Conservation (phyloP, 140 eudicot species). For the Cichorium intybus region DNA sequence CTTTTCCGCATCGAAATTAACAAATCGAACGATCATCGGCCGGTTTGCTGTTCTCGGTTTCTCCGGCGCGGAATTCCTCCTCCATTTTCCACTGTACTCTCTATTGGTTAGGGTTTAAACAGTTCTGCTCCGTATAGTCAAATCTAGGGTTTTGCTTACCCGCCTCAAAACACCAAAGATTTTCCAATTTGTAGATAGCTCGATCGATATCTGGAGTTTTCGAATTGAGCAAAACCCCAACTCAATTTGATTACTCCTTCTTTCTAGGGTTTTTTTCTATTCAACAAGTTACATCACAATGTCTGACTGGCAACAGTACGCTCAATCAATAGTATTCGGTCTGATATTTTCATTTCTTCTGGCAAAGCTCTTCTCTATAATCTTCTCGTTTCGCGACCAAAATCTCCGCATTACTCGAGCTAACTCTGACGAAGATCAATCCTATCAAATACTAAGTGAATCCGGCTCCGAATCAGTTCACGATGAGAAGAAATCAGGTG, state of each 20-base stretch:
- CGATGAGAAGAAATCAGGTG: conserved; percentile 3
- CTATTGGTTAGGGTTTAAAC: conserved; percentile 12
- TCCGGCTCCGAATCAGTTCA: not conserved
- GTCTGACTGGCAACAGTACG: conserved; percentile 57
- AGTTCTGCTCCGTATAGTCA: not conserved
- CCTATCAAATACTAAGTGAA: not conserved
- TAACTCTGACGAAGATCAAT: not conserved
- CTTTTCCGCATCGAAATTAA: not conserved
- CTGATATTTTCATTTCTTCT: conserved; percentile 57
- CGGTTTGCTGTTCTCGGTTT: conserved; percentile 18
- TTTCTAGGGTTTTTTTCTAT: not conserved
- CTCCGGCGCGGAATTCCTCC: conserved; percentile 12
- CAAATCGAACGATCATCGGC: conserved; percentile 8
- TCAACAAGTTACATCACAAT: conserved; percentile 15
- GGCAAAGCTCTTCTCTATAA: conserved; percentile 63
- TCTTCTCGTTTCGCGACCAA: conserved; percentile 59
- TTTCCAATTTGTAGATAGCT: not conserved
- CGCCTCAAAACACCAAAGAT: not conserved
- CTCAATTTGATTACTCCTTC: conserved; percentile 7
- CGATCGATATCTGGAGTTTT: conserved; percentile 9
- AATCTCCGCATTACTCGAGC: conserved; percentile 52
- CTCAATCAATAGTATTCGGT: conserved; percentile 57
- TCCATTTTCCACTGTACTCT: not conserved
- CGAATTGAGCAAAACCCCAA: not conserved
- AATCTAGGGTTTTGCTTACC: conserved; percentile 1